A percentile compares a stretch with the other conserved stretches of the same genome.
phyloP scores from a whole-genome alignment of 768 basidiomycete genomes.

The Amanita thiersii region DNA sequence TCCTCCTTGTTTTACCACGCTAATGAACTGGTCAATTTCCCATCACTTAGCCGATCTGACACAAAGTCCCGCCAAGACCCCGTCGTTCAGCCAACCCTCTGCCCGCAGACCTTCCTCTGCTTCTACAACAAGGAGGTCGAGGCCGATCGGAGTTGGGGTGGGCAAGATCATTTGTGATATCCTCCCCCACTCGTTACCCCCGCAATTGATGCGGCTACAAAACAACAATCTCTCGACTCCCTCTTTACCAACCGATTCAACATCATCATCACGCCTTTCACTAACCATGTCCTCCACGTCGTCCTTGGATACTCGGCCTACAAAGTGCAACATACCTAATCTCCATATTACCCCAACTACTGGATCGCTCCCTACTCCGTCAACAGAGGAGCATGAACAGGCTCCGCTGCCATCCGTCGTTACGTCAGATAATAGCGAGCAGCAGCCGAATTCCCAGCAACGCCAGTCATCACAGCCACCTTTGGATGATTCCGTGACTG shows the following conservation, averaged over 20 bases:
- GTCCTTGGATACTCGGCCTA: not conserved
- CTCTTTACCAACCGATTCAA: not conserved
- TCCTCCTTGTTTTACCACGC: too few relatives aligned
- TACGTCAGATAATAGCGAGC: not conserved
- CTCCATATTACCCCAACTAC: not conserved
- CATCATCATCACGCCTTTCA: not conserved
- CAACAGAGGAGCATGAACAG: constrained; percentile 4
- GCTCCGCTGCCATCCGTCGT: constrained; percentile 1
- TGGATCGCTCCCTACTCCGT: constrained; percentile 5
- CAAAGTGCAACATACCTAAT: constrained; percentile 2
- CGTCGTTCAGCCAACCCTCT: not conserved
- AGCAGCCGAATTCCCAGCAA: not conserved
- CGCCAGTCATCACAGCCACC: not conserved
- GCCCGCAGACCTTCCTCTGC: constrained; percentile 4
- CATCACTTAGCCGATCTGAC: not conserved
- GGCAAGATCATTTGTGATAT: constrained; percentile 48
- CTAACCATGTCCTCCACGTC: too few relatives aligned
- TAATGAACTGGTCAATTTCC: too few relatives aligned
- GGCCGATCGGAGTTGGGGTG: constrained; percentile 6
- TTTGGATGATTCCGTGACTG: not conserved
- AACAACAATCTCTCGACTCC: not conserved
- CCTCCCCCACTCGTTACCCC: constrained; percentile 22
- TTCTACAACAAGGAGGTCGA: constrained; percentile 3
- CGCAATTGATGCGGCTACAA: constrained; percentile 3
- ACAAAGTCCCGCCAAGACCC: too few relatives aligned